Conservation (phyloP, 176 grass and related monocot species). For the Oryza nivara region DNA sequence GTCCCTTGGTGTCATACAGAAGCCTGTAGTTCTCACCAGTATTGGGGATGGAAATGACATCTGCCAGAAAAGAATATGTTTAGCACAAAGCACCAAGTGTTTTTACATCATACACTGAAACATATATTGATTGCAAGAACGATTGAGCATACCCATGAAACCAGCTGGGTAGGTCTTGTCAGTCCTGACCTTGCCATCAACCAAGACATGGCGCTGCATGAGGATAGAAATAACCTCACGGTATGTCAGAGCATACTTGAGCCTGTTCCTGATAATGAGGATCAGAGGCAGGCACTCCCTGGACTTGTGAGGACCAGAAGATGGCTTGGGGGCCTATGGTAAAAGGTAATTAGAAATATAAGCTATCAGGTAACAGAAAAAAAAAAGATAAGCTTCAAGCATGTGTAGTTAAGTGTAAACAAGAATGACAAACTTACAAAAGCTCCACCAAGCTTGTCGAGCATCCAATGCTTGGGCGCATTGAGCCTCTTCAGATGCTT, state of each 20-base stretch:
- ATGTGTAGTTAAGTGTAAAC: neutral
- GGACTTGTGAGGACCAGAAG: conserved; percentile 51
- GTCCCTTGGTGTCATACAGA: conserved; percentile 66
- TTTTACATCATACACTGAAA: neutral
- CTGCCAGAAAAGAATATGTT: conserved; percentile 14
- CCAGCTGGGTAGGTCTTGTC: neutral
- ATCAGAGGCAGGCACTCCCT: conserved; percentile 51
- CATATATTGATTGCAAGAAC: neutral
- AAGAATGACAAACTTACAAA: conserved; percentile 39
- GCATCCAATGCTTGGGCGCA: conserved; percentile 61
- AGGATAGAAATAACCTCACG: conserved; percentile 2
- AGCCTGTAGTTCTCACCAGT: conserved; percentile 61
- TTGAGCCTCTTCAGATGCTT: conserved; percentile 66
- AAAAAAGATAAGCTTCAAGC: neutral
- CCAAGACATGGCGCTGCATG: neutral
- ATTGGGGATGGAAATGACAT: conserved; percentile 66
- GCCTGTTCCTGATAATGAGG: neutral
- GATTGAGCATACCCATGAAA: conserved; percentile 25
- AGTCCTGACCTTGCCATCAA: neutral
- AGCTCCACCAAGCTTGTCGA: conserved; percentile 59
- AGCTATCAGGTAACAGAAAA: no score
- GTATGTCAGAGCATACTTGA: neutral
- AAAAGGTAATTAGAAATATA: neutral
- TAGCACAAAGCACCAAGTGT: neutral
- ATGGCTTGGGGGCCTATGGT: conserved; percentile 54